These are phyloP conservation scores for Corymbia citriodora DNA, from an alignment of 441 rosid species.

Conservation along the genomic window DNA sequence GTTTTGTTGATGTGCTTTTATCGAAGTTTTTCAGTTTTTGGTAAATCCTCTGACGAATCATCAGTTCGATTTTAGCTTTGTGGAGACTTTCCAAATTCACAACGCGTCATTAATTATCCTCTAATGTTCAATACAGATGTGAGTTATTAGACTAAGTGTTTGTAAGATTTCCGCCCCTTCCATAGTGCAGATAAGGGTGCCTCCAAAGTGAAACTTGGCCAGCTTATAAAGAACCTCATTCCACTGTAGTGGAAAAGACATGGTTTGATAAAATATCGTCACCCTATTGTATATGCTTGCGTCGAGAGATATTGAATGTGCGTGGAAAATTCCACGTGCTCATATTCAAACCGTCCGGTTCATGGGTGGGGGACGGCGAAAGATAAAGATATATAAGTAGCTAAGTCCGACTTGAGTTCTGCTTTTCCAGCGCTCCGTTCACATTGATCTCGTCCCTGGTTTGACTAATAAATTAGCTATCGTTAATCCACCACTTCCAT, in stretches of 20 bases:
- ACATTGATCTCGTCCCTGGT: neutral
- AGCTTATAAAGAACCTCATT: neutral
- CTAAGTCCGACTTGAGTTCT: neutral
- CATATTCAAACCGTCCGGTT: neutral
- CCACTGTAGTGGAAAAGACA: neutral
- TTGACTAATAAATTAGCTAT: neutral
- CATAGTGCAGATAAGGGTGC: neutral
- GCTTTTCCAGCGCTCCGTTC: neutral
- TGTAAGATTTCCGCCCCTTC: neutral
- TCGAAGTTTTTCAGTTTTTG: neutral
- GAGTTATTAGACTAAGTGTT: neutral
- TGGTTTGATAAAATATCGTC: neutral
- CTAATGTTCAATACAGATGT: neutral
- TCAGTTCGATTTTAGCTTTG: neutral
- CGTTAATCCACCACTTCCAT: neutral
- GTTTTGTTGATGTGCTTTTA: neutral
- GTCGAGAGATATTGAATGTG: neutral
- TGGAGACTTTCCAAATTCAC: neutral
- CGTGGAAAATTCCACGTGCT: neutral
- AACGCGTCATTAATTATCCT: neutral
- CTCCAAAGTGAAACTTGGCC: neutral
- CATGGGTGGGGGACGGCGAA: neutral
- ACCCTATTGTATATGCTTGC: neutral
- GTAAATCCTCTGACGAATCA: neutral
- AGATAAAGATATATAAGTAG: neutral